Evolutionary conservation across 2,329 filamentous ascomycete species (phyloP), one percentile per base, ranked within the genome.

Genomic region (Penicillium nordicum): DNA sequence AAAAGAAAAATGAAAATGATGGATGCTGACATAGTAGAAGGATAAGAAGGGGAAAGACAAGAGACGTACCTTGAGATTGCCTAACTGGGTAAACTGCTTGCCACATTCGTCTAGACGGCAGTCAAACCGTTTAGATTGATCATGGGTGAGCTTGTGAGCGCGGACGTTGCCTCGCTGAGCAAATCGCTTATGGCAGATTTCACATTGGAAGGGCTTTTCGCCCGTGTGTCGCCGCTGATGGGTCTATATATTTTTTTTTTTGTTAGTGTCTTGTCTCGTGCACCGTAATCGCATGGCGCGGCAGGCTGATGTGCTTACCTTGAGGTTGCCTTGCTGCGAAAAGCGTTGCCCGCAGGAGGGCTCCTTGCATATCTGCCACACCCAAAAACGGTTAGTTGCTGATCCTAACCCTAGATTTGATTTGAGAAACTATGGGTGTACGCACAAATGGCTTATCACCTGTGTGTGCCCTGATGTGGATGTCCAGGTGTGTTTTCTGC

Each of bases 401-500:
- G 36, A 52, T 46, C 42, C 9, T 16, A 36, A 10, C 30, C 11
- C 12, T 3, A 11, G 12, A 27, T 38, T 27, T 16, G 5, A 18
- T 44, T 27, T 5, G 14, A n/a, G 11, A n/a, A 27, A 7, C 1
- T 14, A 18, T 18, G 5, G 4, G 7, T 32, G 11, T 43, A 79
- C 90, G 80, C 78, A 96, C 88, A 72, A 93, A 97, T 58, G 93
- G 93, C 72, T 92, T 94, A 52, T 89, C 86, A 16, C 94, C 94
- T 2, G 90, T 96, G 74, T 99, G 94, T 5, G 89, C 88, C 62
- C 92, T 84, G 44, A 84, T 86, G 72, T 99, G 94, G 47, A 95
- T 97, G 59, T 94, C 89, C 11, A 97, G 82, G 67, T 97, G 93
- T 1, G 92, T 96, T 76, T 93, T 96, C 70, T 97, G 93, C 57